Evolutionary conservation across 2,329 filamentous ascomycete species (phyloP).

Genomic region (Fusarium sp.): DNA sequence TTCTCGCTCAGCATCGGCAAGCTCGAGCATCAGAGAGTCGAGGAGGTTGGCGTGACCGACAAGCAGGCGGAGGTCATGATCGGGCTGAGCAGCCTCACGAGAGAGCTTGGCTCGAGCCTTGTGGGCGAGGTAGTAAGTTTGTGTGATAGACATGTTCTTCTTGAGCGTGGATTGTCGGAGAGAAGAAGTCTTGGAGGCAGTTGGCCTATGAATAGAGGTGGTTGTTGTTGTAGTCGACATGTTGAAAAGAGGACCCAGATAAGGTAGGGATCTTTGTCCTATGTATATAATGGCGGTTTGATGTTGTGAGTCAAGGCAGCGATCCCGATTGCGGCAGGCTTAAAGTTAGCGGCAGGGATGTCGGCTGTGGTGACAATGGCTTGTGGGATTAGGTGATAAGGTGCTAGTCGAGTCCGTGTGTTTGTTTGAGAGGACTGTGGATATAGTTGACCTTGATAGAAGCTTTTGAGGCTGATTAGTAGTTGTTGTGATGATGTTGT

Average conservation of each 20-base stretch:
- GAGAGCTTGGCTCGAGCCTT: conserved; percentile 97
- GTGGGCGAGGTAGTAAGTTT: conserved; percentile 98
- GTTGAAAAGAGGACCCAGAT: conserved; percentile 34
- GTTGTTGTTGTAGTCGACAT: conserved; percentile 49
- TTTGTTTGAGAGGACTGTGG: conserved; percentile 9
- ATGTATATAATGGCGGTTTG: conserved; percentile 42
- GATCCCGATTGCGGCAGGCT: conserved; percentile 47
- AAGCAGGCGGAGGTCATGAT: conserved; percentile 94
- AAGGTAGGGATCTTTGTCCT: conserved; percentile 37
- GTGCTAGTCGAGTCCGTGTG: conserved; percentile 35
- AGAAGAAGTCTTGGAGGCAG: conserved; percentile 44
- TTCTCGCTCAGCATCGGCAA: conserved; percentile 93
- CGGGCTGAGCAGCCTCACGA: conserved; percentile 85
- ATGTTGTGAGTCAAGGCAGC: conserved; percentile 46
- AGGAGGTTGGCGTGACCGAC: conserved; percentile 99
- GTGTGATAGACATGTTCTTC: conserved; percentile 96
- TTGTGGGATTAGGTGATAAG: conserved; percentile 47
- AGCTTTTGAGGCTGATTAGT: conserved; percentile 6
- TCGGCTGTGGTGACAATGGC: conserved; percentile 46
- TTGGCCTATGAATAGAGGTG: conserved; percentile 42
- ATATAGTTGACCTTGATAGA: conserved; percentile 27
- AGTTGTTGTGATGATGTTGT: conserved; percentile 22
- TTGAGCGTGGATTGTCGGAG: conserved; percentile 58
- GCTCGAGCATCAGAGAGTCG: conserved; percentile 90
- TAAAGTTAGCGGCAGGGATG: conserved; percentile 47